These are phyloP conservation scores for Septoria petroselini DNA, from an alignment of 2,329 filamentous ascomycete genomes.

Conservation along the genomic window DNA sequence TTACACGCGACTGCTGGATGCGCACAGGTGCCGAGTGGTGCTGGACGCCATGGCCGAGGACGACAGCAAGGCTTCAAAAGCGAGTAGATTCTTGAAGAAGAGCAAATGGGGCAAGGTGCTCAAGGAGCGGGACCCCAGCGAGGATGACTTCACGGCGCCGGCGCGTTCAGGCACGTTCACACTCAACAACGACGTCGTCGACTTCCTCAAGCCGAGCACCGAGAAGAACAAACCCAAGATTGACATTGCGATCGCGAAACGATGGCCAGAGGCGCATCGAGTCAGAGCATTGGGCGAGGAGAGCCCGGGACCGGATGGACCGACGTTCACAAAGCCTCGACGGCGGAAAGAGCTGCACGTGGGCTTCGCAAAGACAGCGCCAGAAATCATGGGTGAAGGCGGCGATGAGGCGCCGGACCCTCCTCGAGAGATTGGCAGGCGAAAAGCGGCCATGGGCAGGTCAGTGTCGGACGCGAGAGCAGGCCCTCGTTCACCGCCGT, in stretches of 20 bases:
- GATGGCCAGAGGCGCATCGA: constrained; percentile 51
- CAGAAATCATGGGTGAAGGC: constrained; percentile 84
- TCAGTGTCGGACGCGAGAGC: constrained; percentile 31
- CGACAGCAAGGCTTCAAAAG: constrained; percentile 23
- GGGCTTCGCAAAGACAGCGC: constrained; percentile 67
- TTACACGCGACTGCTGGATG: constrained; percentile 7
- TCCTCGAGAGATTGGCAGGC: constrained; percentile 65
- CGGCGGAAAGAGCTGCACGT: constrained; percentile 69
- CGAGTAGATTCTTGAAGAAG: constrained; percentile 31
- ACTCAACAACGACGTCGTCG: constrained; percentile 51
- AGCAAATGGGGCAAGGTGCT: constrained; percentile 37
- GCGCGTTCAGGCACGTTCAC: constrained; percentile 27
- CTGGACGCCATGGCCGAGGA: constrained; percentile 27
- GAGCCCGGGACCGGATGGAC: constrained; percentile 14
- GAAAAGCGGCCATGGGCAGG: constrained; percentile 42
- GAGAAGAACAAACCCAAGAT: constrained; percentile 46
- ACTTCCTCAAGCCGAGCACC: constrained; percentile 57
- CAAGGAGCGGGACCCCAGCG: constrained; percentile 26
- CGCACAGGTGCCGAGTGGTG: constrained; percentile 10
- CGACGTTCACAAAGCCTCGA: constrained; percentile 38
- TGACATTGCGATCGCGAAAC: constrained; percentile 50
- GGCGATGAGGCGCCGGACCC: constrained; percentile 80
- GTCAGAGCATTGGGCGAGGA: constrained; percentile 33
- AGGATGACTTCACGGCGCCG: constrained; percentile 16
- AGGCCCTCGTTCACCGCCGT: constrained; percentile 18